Percentiles rank a stretch among this genome's conserved stretches.
phyloP scores from a whole-genome alignment of 306 rosid species.

The Fragaria iinumae region DNA sequence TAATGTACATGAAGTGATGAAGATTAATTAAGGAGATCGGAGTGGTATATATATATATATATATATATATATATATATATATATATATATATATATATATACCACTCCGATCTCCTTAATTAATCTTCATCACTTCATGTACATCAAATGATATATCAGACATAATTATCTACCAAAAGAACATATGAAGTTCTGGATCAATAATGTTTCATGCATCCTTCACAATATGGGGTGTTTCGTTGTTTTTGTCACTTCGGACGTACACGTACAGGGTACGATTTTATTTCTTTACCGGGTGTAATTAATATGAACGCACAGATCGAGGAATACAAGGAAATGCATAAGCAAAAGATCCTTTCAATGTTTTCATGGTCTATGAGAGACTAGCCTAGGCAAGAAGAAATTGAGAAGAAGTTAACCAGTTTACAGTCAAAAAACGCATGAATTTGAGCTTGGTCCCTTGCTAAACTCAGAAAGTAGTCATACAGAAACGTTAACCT shows the following conservation, averaged over 20 bases:
- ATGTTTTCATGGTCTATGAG: background rate
- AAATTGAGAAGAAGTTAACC: background rate
- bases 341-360: background rate
- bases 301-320: no score
- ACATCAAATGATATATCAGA: background rate
- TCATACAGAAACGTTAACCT: background rate
- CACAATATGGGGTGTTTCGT: background rate
- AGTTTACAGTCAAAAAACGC: constrained; percentile 6
- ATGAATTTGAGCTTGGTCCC: background rate
- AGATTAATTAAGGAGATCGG: no score
- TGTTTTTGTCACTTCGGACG: no score
- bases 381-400: background rate
- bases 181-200: background rate
- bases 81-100: no score
- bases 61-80: no score
- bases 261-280: no score
- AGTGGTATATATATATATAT: no score
- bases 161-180: background rate
- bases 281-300: no score
- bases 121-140: background rate
- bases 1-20: no score
- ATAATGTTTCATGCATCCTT: background rate
- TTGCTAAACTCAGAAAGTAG: constrained; percentile 9
- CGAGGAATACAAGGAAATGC: background rate
- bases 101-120: no score